Percentiles rank a stretch among this genome's conserved stretches.
Conservation (phyloP, 768 basidiomycete genomes). For the Clitopilus hobsonii region DNA sequence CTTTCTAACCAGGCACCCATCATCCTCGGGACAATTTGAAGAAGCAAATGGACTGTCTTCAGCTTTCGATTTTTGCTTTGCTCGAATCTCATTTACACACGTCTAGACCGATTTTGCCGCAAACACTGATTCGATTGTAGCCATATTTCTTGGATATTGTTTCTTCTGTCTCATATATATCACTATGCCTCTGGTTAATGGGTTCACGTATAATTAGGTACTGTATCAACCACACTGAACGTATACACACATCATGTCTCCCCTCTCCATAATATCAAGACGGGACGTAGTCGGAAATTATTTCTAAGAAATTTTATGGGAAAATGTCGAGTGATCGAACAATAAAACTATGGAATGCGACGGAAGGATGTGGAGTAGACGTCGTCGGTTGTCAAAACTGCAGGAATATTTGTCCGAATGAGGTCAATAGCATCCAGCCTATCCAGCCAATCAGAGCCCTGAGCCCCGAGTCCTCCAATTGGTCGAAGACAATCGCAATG, state of each 20-base stretch:
- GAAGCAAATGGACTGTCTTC: background rate
- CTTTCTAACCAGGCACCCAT: constrained; percentile 21
- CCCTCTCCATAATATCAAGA: too few species aligned
- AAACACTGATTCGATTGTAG: background rate
- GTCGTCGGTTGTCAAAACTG: background rate
- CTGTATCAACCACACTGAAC: background rate
- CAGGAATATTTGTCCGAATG: background rate
- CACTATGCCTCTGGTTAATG: background rate
- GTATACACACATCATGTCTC: too few species aligned
- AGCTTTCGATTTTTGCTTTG: constrained; percentile 1
- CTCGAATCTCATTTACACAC: background rate
- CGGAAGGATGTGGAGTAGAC: background rate
- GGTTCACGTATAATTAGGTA: background rate
- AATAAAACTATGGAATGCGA: background rate
- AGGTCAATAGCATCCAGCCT: background rate
- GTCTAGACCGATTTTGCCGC: constrained; percentile 1
- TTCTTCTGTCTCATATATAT: background rate
- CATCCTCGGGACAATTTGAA: background rate
- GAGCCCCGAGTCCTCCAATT: background rate
- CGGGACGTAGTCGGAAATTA: too few species aligned
- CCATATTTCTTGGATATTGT: background rate
- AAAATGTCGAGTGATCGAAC: too few species aligned
- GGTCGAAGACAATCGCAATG: background rate
- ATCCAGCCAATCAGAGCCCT: background rate
- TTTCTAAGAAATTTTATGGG: too few species aligned